Conservation (phyloP, 2,329 filamentous ascomycete species). For the Juglanconis sp. region DNA sequence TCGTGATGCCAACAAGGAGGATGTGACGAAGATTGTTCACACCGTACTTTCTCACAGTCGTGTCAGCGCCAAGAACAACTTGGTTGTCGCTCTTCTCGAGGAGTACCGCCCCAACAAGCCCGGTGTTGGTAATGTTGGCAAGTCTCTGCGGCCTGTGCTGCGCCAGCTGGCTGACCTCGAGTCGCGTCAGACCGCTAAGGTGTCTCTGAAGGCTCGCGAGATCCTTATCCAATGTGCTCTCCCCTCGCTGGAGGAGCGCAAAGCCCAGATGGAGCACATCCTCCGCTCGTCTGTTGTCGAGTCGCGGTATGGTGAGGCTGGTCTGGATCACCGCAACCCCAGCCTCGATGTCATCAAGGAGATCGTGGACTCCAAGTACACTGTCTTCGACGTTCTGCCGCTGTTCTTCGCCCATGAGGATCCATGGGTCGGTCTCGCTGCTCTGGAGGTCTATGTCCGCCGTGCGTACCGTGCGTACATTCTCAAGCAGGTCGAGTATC, state of each 20-base stretch:
- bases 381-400: constrained; percentile 92
- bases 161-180: constrained; percentile 88
- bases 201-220: constrained; percentile 94
- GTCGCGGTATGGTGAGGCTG: constrained; percentile 94
- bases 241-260: constrained; percentile 92
- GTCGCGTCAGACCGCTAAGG: constrained; percentile 82
- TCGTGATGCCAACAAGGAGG: constrained; percentile 94
- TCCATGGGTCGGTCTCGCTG: constrained; percentile 88
- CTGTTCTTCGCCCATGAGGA: constrained; percentile 95
- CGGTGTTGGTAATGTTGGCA: constrained; percentile 80
- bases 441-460: constrained; percentile 93
- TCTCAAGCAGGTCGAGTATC: constrained; percentile 84
- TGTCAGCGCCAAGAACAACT: constrained; percentile 88
- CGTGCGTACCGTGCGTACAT: constrained; percentile 96
- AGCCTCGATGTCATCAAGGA: constrained; percentile 91
- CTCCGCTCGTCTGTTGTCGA: constrained; percentile 92
- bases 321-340: constrained; percentile 93
- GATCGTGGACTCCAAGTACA: constrained; percentile 97
- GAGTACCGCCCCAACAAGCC: constrained; percentile 95
- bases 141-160: constrained; percentile 78
- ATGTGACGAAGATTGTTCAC: constrained; percentile 78
- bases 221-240: constrained; percentile 96
- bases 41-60: constrained; percentile 91
- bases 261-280: constrained; percentile 97
- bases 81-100: constrained; percentile 86